A percentile compares a stretch with the other conserved stretches of the same genome.
Conservation (phyloP, 345 rosid genomes). For the Microthlaspi erraticum region DNA sequence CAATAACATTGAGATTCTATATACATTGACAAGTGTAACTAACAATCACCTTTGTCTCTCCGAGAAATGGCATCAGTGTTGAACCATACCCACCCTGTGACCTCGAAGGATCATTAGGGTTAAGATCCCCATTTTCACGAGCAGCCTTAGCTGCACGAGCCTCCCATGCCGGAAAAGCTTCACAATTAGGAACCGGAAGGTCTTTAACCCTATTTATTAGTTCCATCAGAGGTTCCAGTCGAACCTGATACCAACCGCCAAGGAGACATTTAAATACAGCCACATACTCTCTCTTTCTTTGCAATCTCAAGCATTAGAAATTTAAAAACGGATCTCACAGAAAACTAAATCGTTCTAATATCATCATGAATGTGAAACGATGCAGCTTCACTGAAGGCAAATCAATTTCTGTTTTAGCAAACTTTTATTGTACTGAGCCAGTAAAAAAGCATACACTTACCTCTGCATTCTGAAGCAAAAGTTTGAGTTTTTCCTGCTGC, state of each 20-base stretch:
- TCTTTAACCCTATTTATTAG: constrained; percentile 86
- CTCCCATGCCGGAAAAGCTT: constrained; percentile 84
- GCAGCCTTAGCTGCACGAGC: constrained; percentile 77
- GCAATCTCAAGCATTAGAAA: background rate
- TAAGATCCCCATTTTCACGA: constrained; percentile 67
- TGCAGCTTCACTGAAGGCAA: background rate
- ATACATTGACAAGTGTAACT: constrained; percentile 21
- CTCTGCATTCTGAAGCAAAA: constrained; percentile 82
- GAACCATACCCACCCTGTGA: constrained; percentile 77
- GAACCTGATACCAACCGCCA: constrained; percentile 53
- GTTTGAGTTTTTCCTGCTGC: constrained; percentile 76
- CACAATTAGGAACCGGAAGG: constrained; percentile 77
- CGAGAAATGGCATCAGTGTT: constrained; percentile 88
- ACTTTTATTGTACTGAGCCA: background rate
- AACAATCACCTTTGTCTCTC: constrained; percentile 75
- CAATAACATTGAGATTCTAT: constrained; percentile 25
- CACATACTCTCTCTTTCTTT: background rate
- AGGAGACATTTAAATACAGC: constrained; percentile 5
- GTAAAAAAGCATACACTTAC: constrained; percentile 44
- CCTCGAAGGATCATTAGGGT: constrained; percentile 75
- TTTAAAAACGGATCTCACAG: background rate
- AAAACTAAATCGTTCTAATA: constrained; percentile 6
- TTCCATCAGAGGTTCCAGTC: constrained; percentile 71
- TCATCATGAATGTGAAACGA: background rate
- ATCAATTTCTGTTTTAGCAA: constrained; percentile 1